Evolutionary conservation across 2,329 filamentous ascomycete species (phyloP).

Genomic region (Arthrobotrys pseudoclavata): DNA sequence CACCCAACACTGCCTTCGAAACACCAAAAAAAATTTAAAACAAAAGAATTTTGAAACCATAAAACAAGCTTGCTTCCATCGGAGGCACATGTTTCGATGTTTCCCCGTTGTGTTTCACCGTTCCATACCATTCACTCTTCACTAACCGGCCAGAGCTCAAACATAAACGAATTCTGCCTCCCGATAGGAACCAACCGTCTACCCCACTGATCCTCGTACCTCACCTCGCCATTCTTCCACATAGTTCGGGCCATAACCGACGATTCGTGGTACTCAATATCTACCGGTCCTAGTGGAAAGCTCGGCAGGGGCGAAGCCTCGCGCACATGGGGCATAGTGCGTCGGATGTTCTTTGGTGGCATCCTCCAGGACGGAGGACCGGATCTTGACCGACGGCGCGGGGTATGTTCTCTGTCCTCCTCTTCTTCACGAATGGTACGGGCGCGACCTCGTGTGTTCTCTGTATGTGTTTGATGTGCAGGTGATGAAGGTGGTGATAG

Average conservation of each 20-base stretch:
- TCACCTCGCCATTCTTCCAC: conserved; percentile 63
- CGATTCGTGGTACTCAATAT: conserved; percentile 57
- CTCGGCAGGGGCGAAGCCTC: conserved; percentile 50
- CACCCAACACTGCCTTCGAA: conserved; percentile 2
- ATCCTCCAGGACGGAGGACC: conserved; percentile 58
- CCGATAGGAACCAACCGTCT: conserved; percentile 62
- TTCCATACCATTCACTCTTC: conserved; percentile 43
- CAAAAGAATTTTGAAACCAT: not conserved
- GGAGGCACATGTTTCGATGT: not conserved
- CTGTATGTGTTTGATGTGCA: conserved; percentile 20
- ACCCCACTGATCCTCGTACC: conserved; percentile 63
- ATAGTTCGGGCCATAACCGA: conserved; percentile 63
- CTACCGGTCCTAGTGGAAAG: conserved; percentile 56
- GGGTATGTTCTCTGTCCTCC: conserved; percentile 14
- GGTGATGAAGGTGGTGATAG: conserved; percentile 32
- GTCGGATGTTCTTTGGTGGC: conserved; percentile 40
- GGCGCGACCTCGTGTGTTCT: conserved; percentile 40
- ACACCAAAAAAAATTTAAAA: conserved; percentile 9
- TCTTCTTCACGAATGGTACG: conserved; percentile 28
- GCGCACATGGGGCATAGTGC: conserved; percentile 54
- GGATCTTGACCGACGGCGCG: conserved; percentile 43
- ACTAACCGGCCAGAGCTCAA: conserved; percentile 63
- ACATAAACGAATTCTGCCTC: conserved; percentile 62
- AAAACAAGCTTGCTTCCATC: not conserved
- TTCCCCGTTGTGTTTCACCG: conserved; percentile 1